Evolutionary conservation across 1,284 basidiomycete species (phyloP).

Genomic region (Pisolithus thermaeus): DNA sequence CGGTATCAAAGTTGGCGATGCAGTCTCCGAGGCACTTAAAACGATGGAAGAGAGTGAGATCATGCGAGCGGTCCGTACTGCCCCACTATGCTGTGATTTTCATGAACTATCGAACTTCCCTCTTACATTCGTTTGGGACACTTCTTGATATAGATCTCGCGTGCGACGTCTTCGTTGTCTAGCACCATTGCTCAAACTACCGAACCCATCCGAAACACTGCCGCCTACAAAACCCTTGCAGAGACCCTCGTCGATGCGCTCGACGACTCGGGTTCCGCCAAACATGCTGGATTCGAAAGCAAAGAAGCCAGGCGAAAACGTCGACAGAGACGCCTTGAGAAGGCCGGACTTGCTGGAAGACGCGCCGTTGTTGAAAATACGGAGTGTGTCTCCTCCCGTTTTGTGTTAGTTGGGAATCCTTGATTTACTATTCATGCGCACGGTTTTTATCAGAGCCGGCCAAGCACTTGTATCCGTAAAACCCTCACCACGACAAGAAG

Average conservation of each 20-base stretch:
- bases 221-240: conserved; percentile 88
- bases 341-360: conserved; percentile 71
- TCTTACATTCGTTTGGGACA: not conserved
- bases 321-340: conserved; percentile 70
- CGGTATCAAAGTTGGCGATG: conserved; percentile 91
- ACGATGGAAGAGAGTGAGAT: conserved; percentile 93
- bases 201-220: conserved; percentile 91
- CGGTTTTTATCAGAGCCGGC: conserved; percentile 58
- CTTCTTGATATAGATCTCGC: conserved; percentile 54
- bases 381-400: conserved; percentile 53
- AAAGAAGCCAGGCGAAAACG: conserved; percentile 79
- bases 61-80: conserved; percentile 67
- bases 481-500: conserved; percentile 69
- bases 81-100: not conserved
- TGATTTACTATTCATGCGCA: too few relatives aligned
- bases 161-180: conserved; percentile 75
- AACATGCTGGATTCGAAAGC: conserved; percentile 92
- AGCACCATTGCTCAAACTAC: conserved; percentile 78
- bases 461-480: conserved; percentile 80
- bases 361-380: conserved; percentile 63
- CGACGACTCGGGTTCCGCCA: conserved; percentile 88
- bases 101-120: not conserved
- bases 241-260: conserved; percentile 89
- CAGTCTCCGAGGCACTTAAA: conserved; percentile 84
- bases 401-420: too few relatives aligned